phyloP scores from a whole-genome alignment of 139 green algal genomes.

The Chlorella sp. region DNA sequence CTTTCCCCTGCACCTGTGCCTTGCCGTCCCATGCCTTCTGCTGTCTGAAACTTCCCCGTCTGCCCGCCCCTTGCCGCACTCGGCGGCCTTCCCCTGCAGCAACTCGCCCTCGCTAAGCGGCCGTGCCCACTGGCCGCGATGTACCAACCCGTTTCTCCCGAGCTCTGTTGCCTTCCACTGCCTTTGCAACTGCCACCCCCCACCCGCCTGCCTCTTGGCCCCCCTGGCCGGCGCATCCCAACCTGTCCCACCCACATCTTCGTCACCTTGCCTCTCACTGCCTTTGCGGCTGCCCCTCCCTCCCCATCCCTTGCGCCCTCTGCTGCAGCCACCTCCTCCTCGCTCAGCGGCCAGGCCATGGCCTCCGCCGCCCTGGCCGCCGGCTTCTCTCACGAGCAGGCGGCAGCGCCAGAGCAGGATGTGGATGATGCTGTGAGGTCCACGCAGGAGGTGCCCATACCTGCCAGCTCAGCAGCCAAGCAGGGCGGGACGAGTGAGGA shows the following conservation, averaged over 20 bases:
- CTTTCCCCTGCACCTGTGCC: too few relatives aligned
- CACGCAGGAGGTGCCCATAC: constrained; percentile 32
- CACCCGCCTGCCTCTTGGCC: too few relatives aligned
- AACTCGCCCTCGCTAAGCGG: too few relatives aligned
- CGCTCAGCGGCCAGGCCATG: neutral
- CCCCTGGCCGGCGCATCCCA: too few relatives aligned
- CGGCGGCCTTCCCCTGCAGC: neutral
- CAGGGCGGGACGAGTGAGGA: neutral
- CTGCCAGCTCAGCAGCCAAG: neutral
- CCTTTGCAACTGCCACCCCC: too few relatives aligned
- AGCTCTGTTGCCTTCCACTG: too few relatives aligned
- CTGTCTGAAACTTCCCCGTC: neutral
- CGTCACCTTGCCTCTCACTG: too few relatives aligned
- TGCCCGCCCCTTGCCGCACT: neutral
- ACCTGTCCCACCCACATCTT: too few relatives aligned
- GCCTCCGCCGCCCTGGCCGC: neutral
- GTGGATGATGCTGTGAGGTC: constrained; percentile 17
- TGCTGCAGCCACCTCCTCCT: constrained; percentile 28
- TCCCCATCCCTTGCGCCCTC: too few relatives aligned
- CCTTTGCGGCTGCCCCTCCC: too few relatives aligned
- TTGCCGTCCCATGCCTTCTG: neutral
- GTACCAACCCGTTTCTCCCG: too few relatives aligned
- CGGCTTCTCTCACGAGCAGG: neutral
- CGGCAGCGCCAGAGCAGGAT: constrained; percentile 8
- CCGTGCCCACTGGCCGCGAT: too few relatives aligned